These are phyloP conservation scores for Dioszegia aurantiaca DNA, from an alignment of 768 basidiomycete species.

Conservation along the genomic window DNA sequence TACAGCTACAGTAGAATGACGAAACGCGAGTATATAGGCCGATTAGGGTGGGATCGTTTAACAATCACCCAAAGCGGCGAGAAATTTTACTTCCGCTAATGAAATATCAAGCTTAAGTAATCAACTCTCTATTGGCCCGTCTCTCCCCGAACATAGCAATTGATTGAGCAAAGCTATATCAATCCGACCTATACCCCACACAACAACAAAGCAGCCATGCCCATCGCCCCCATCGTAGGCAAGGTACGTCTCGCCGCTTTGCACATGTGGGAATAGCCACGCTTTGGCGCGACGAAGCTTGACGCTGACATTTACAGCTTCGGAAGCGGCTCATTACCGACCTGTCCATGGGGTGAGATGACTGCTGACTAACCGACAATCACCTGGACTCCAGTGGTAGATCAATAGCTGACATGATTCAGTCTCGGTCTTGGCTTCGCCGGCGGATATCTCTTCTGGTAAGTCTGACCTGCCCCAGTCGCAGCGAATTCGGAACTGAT, in stretches of 20 bases:
- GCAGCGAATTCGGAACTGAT: background rate
- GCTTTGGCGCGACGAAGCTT: background rate
- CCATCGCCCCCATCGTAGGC: constrained; percentile 87
- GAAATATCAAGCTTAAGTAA: no score
- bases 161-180: background rate
- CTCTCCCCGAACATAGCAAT: background rate
- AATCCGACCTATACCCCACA: constrained; percentile 2
- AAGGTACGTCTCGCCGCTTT: constrained; percentile 52
- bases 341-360: constrained; percentile 59
- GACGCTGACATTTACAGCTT: constrained; percentile 55
- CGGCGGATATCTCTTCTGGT: constrained; percentile 81
- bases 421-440: constrained; percentile 70
- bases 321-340: constrained; percentile 91
- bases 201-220: constrained; percentile 44
- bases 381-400: background rate
- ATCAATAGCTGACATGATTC: background rate
- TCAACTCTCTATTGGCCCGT: no score
- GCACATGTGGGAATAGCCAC: no score
- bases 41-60: no score
- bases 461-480: constrained; percentile 47
- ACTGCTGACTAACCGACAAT: background rate
- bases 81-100: no score
- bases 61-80: no score
- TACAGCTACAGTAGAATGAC: no score
- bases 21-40: no score